These are phyloP conservation scores for Breviolum minutum DNA, from an alignment of 73 alveolate genomes.

Conservation along the genomic window DNA sequence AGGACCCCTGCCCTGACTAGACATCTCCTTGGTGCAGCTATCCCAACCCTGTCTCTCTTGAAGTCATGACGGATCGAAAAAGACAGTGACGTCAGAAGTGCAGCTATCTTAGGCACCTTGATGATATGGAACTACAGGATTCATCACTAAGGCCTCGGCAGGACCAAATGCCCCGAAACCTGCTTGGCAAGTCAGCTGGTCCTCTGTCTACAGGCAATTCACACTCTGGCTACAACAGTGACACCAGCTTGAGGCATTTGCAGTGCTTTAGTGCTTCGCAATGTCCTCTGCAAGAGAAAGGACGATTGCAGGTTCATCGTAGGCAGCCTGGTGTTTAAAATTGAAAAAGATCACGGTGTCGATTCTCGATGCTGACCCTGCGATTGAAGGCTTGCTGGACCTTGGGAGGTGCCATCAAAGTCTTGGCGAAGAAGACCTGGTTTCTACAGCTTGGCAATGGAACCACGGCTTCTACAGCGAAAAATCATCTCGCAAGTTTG, in stretches of 20 bases:
- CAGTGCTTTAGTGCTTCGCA: no score
- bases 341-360: background rate
- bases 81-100: no score
- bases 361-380: no score
- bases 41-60: no score
- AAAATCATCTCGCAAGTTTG: no score
- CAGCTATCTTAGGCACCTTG: background rate
- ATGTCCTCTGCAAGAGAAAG: slow-evolving; percentile 78
- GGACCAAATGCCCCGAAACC: slow-evolving; percentile 17
- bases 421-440: slow-evolving; percentile 26
- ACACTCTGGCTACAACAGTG: no score
- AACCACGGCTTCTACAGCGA: no score
- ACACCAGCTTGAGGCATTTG: no score
- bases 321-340: slow-evolving; percentile 37
- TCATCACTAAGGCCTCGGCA: background rate
- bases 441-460: no score
- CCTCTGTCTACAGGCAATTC: background rate
- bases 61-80: no score
- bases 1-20: background rate
- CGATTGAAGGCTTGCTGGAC: no score
- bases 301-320: slow-evolving; percentile 79
- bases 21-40: slow-evolving; percentile 4
- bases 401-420: slow-evolving; percentile 16
- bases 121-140: background rate
- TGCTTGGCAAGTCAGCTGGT: slow-evolving; percentile 27